These are phyloP conservation scores for Rhizophora mangle DNA, from an alignment of 345 rosid species.

Conservation along the genomic window DNA sequence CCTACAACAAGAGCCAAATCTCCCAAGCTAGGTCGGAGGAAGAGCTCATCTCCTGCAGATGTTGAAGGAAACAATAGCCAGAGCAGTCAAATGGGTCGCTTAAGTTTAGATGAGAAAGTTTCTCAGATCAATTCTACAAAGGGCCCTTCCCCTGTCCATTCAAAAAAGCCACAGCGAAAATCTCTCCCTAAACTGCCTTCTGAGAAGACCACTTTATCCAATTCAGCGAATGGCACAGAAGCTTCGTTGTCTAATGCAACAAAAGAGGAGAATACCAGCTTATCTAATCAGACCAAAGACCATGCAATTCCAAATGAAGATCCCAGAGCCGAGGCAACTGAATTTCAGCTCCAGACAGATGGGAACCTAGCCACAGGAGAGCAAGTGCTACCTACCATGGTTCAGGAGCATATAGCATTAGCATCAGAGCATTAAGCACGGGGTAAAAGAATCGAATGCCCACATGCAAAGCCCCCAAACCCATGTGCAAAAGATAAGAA, in stretches of 20 bases:
- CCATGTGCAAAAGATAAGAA: conserved; percentile 32
- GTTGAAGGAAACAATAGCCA: conserved; percentile 45
- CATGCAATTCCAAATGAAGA: conserved; percentile 18
- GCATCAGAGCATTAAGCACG: conserved; percentile 33
- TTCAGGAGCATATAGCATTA: conserved; percentile 36
- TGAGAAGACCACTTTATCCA: conserved; percentile 50
- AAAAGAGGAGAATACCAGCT: conserved; percentile 20
- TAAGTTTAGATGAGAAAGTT: conserved; percentile 70
- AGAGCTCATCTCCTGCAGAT: conserved; percentile 44
- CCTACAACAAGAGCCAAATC: conserved; percentile 95
- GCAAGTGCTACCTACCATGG: conserved; percentile 34
- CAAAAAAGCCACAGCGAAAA: conserved; percentile 66
- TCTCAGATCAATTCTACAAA: conserved; percentile 39
- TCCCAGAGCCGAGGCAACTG: conserved; percentile 27
- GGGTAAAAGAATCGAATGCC: conserved; percentile 20
- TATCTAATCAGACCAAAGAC: conserved; percentile 12
- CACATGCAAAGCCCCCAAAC: conserved; percentile 20
- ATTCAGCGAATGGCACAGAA: conserved; percentile 21
- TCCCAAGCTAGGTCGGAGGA: conserved; percentile 91
- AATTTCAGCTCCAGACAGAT: conserved; percentile 26
- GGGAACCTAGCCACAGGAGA: conserved; percentile 31
- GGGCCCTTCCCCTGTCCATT: conserved; percentile 42
- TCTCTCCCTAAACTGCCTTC: conserved; percentile 96
- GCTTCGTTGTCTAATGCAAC: conserved; percentile 14
- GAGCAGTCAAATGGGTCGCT: conserved; percentile 35